Percentiles rank a stretch among this genome's conserved stretches.
Conservation (phyloP, 306 rosid genomes). For the Gleditsia sinensis region DNA sequence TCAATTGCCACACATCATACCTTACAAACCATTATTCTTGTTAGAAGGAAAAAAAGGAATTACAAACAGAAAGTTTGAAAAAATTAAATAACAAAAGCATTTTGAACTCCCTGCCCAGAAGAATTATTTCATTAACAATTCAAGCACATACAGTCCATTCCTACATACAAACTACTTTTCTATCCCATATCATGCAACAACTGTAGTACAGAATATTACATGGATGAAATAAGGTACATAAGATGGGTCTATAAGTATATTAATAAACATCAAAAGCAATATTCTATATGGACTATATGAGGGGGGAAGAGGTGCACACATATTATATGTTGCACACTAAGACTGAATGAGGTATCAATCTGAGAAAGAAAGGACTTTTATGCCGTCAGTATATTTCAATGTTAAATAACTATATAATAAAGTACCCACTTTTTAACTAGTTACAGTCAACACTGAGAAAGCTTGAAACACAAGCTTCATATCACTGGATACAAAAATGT, state of each 20-base stretch:
- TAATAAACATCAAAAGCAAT: conserved; percentile 23
- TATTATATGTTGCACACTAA: not conserved
- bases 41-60: conserved; percentile 20
- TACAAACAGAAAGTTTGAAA: not conserved
- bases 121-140: conserved; percentile 11
- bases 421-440: conserved; percentile 8
- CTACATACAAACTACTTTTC: not conserved
- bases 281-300: not conserved
- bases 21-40: not conserved
- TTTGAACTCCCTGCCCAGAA: not conserved
- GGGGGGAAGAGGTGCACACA: not conserved
- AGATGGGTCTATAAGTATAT: conserved; percentile 27
- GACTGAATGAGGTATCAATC: conserved; percentile 13
- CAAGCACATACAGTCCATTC: conserved; percentile 6
- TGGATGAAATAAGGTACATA: conserved; percentile 13
- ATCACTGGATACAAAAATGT: conserved; percentile 2
- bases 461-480: conserved; percentile 4
- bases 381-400: not conserved
- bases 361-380: not conserved
- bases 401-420: conserved; percentile 13
- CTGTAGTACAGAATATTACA: conserved; percentile 9
- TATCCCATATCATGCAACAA: conserved; percentile 7
- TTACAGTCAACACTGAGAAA: not conserved
- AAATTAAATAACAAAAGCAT: not conserved
- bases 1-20: too few relatives aligned